phyloP scores from a whole-genome alignment of 352 stramenopile genomes.

The Pythium phragmitis region DNA sequence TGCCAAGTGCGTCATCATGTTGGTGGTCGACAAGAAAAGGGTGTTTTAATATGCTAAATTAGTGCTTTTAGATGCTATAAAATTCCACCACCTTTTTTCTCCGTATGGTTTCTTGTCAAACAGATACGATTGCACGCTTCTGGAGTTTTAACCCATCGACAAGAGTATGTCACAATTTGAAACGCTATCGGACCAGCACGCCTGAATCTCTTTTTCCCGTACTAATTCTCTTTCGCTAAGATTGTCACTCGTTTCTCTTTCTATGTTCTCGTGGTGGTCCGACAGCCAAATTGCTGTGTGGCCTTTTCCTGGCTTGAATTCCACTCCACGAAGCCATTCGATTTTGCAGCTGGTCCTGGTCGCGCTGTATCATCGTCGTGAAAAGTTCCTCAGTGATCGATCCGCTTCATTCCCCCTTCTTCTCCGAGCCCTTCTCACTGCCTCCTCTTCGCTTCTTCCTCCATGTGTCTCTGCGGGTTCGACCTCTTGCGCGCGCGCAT shows the following conservation, averaged over 20 bases:
- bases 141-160: background rate
- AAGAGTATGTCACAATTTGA: background rate
- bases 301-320: constrained; percentile 4
- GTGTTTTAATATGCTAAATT: background rate
- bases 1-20: constrained; percentile 15
- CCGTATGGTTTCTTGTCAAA: no score
- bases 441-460: background rate
- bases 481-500: constrained; percentile 26
- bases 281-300: constrained; percentile 2
- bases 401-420: background rate
- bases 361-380: background rate
- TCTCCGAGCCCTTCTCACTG: constrained; percentile 3
- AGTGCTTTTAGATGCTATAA: background rate
- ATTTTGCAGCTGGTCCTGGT: constrained; percentile 3
- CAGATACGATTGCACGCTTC: background rate
- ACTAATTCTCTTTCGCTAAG: background rate
- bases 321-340: constrained; percentile 20
- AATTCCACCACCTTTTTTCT: no score
- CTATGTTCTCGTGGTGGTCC: constrained; percentile 5
- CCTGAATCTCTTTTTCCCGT: background rate
- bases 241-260: background rate
- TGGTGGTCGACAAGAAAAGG: constrained; percentile 4
- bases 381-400: background rate
- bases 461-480: constrained; percentile 40
- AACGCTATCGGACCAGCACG: constrained; percentile 7